Conservation (phyloP, 371 early-diverging fungal genomes). For the Circinella umbellata region DNA sequence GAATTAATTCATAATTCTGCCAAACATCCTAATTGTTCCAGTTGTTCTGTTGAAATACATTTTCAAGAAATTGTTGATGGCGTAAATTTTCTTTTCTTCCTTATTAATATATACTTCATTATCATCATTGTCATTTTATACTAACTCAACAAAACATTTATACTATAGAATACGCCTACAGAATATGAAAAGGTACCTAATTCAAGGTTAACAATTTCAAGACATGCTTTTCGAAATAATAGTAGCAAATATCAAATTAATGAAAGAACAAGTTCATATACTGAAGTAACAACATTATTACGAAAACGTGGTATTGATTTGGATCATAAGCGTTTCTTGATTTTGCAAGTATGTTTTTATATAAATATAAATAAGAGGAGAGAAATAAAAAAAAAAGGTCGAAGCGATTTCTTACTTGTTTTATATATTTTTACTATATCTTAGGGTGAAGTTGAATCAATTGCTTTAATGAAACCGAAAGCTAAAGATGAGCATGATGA, state of each 20-base stretch:
- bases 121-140: neutral
- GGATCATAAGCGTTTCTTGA: conserved; percentile 99
- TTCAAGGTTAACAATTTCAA: conserved; percentile 79
- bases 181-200: conserved; percentile 69
- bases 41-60: conserved; percentile 94
- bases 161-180: conserved; percentile 59
- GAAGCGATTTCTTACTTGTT: neutral
- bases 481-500: conserved; percentile 92
- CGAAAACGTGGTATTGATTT: conserved; percentile 94
- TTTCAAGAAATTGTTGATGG: conserved; percentile 90
- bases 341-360: conserved; percentile 74
- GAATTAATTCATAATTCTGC: conserved; percentile 98
- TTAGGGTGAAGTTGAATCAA: conserved; percentile 99
- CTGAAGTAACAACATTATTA: conserved; percentile 89
- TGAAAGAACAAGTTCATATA: conserved; percentile 70
- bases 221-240: conserved; percentile 80
- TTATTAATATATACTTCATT: neutral
- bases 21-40: conserved; percentile 65
- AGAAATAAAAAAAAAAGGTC: neutral
- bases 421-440: neutral
- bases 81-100: conserved; percentile 41
- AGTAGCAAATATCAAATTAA: conserved; percentile 85
- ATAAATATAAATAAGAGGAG: neutral
- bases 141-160: neutral
- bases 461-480: conserved; percentile 99